phyloP scores from a whole-genome alignment of 306 rosid genomes.

The Fragaria vesca region DNA sequence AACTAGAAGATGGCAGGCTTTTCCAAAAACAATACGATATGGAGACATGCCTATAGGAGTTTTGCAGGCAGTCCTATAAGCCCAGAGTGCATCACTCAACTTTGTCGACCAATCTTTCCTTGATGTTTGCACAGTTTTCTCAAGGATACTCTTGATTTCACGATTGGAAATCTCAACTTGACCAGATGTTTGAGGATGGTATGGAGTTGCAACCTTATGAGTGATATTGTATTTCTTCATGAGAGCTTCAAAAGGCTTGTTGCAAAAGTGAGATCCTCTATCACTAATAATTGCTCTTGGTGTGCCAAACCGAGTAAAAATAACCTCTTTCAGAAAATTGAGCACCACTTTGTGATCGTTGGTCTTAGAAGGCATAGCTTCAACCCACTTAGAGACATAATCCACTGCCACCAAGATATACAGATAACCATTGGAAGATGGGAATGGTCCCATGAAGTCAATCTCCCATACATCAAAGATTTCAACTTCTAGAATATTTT shows the following conservation, averaged over 20 bases:
- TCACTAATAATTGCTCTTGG: not conserved
- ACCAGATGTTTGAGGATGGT: too few species aligned
- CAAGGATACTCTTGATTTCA: too few species aligned
- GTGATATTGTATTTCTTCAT: not conserved
- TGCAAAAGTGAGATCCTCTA: not conserved
- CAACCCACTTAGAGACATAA: constrained; percentile 3
- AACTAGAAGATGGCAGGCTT: not conserved
- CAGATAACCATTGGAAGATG: not conserved
- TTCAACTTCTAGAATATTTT: not conserved
- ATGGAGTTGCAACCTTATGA: not conserved
- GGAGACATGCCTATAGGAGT: constrained; percentile 3
- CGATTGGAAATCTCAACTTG: too few species aligned
- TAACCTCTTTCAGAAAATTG: not conserved
- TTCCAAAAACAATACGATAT: not conserved
- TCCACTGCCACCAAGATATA: not conserved
- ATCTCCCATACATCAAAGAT: not conserved
- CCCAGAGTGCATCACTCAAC: not conserved
- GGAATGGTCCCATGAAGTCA: constrained; percentile 8
- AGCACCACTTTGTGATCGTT: not conserved
- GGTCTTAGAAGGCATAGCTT: not conserved
- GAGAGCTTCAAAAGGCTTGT: not conserved
- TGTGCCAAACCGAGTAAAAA: not conserved
- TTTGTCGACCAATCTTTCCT: too few species aligned
- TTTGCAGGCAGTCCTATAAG: not conserved
- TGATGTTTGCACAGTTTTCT: too few species aligned